These are phyloP conservation scores for Dictyostelium purpureum DNA, from an alignment of 78 protist species.

Conservation along the genomic window DNA sequence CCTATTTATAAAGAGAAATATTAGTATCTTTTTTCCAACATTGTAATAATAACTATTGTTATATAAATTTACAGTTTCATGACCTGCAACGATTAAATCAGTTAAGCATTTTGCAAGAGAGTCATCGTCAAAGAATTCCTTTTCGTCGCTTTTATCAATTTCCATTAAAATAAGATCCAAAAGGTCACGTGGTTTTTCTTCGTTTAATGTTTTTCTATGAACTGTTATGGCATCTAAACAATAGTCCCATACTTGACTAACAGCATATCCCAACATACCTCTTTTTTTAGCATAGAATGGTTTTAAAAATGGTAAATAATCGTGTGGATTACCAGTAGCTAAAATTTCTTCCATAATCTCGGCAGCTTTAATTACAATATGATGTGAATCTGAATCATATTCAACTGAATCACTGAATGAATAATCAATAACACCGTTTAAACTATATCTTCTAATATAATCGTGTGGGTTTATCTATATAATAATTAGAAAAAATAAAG, in stretches of 20 bases:
- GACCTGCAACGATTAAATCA: conserved; percentile 70
- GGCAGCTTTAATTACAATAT: conserved; percentile 62
- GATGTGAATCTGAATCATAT: conserved; percentile 62
- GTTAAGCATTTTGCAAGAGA: conserved; percentile 42
- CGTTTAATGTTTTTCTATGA: conserved; percentile 37
- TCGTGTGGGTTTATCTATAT: conserved; percentile 67
- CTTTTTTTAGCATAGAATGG: conserved; percentile 52
- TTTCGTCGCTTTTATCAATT: conserved; percentile 51
- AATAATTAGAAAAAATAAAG: background rate
- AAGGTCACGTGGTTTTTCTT: conserved; percentile 62
- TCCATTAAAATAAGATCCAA: conserved; percentile 46
- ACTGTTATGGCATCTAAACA: conserved; percentile 43
- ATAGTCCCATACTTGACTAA: conserved; percentile 68
- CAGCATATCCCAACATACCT: conserved; percentile 11
- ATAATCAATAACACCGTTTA: conserved; percentile 74
- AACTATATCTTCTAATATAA: conserved; percentile 67
- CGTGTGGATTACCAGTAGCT: conserved; percentile 77
- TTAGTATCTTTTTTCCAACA: too few species aligned
- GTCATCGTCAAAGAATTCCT: conserved; percentile 36
- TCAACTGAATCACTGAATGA: conserved; percentile 58
- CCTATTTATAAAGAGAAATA: too few species aligned
- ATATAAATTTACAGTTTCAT: too few species aligned
- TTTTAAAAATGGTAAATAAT: conserved; percentile 51
- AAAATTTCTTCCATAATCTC: conserved; percentile 76
- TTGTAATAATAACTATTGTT: too few species aligned